Conservation (phyloP, 441 rosid species). For the Pelargonium citronellum region DNA sequence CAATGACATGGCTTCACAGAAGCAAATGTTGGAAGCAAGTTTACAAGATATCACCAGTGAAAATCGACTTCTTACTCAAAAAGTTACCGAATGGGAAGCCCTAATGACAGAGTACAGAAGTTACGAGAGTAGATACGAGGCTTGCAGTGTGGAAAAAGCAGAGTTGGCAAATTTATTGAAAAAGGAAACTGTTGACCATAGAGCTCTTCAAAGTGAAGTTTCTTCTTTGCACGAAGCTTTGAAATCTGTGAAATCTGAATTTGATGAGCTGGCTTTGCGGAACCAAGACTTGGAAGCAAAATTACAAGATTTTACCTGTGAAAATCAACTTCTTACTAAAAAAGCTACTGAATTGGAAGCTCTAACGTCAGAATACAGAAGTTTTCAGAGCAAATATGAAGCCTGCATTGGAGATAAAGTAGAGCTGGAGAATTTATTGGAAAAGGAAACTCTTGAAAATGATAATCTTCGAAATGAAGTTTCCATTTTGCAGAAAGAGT, state of each 20-base stretch:
- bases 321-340: constrained; percentile 11
- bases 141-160: constrained; percentile 9
- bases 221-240: constrained; percentile 7
- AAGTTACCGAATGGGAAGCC: constrained; percentile 8
- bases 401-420: constrained; percentile 3
- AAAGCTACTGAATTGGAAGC: constrained; percentile 9
- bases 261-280: constrained; percentile 36
- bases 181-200: constrained; percentile 1
- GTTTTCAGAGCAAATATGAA: constrained; percentile 11
- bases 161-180: constrained; percentile 4
- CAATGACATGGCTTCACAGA: constrained; percentile 54
- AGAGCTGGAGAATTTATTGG: background rate
- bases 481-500: constrained; percentile 7
- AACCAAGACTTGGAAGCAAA: constrained; percentile 56
- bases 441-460: constrained; percentile 7
- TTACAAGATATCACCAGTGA: constrained; percentile 31
- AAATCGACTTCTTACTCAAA: constrained; percentile 11
- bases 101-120: constrained; percentile 13
- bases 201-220: constrained; percentile 12
- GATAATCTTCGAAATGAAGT: constrained; percentile 12
- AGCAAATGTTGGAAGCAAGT: constrained; percentile 53
- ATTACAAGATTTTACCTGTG: constrained; percentile 31
- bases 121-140: constrained; percentile 12
- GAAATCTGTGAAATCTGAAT: constrained; percentile 15
- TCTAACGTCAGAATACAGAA: constrained; percentile 7